Conservation (phyloP, 202 grass and related monocot genomes). For the Setaria viridis region DNA sequence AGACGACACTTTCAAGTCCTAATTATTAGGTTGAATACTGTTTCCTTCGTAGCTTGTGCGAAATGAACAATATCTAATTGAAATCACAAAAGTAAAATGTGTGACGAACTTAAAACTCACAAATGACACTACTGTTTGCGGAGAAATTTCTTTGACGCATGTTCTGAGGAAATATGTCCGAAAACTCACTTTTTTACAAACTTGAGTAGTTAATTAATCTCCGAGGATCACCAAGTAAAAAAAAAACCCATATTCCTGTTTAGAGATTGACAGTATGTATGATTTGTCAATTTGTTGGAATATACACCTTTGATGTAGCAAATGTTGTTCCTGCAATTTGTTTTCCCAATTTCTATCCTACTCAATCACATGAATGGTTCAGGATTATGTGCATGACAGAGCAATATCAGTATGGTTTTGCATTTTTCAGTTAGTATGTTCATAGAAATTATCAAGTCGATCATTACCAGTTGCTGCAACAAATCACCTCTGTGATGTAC, state of each 20-base stretch:
- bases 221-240: background rate
- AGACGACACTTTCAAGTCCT: no score
- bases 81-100: no score
- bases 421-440: background rate
- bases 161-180: no score
- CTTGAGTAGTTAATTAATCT: background rate
- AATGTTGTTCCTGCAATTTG: no score
- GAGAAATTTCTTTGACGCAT: background rate
- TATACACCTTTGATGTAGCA: background rate
- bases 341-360: no score
- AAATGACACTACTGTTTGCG: background rate
- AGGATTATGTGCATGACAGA: background rate
- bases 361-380: no score
- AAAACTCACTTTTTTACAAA: background rate
- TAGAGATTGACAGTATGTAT: background rate
- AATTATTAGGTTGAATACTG: no score
- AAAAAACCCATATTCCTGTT: no score
- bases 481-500: conserved; percentile 40
- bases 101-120: no score
- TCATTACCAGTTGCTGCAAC: background rate
- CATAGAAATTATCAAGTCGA: background rate
- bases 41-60: no score
- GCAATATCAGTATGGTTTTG: background rate
- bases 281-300: background rate
- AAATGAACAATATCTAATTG: no score